phyloP scores from a whole-genome alignment of 371 early-diverging fungal species.

The Rhizopus sp. region DNA sequence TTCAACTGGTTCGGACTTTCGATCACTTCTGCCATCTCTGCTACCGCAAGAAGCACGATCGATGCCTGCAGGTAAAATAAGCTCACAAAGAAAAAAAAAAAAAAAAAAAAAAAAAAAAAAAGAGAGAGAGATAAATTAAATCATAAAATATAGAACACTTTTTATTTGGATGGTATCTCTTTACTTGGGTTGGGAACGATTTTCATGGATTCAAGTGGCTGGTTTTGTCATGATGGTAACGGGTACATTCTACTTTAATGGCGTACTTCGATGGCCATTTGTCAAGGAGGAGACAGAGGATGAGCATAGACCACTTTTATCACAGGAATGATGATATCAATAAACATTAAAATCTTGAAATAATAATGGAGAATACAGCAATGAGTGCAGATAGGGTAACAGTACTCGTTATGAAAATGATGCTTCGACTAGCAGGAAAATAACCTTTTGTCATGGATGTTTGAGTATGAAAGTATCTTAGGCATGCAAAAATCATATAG shows the following conservation, averaged over 20 bases:
- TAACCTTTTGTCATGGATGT: conserved; percentile 60
- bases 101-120: too few relatives aligned
- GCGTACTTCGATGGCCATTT: conserved; percentile 64
- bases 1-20: conserved; percentile 96
- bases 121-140: background rate
- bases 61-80: conserved; percentile 79
- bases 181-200: conserved; percentile 92
- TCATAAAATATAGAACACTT: conserved; percentile 63
- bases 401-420: conserved; percentile 46
- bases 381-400: conserved; percentile 38
- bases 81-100: background rate
- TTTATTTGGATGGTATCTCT: conserved; percentile 94
- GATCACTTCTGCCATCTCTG: conserved; percentile 83
- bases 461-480: conserved; percentile 72
- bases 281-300: conserved; percentile 19
- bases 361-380: conserved; percentile 8
- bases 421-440: conserved; percentile 71
- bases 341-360: background rate
- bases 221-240: conserved; percentile 82
- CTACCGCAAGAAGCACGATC: conserved; percentile 91
- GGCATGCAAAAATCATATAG: conserved; percentile 63
- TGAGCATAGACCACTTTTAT: conserved; percentile 38
- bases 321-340: conserved; percentile 5
- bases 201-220: conserved; percentile 87
- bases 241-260: conserved; percentile 93